These are phyloP conservation scores for Aspergillus novoparasiticus DNA, from an alignment of 2,329 filamentous ascomycete species.

Conservation along the genomic window DNA sequence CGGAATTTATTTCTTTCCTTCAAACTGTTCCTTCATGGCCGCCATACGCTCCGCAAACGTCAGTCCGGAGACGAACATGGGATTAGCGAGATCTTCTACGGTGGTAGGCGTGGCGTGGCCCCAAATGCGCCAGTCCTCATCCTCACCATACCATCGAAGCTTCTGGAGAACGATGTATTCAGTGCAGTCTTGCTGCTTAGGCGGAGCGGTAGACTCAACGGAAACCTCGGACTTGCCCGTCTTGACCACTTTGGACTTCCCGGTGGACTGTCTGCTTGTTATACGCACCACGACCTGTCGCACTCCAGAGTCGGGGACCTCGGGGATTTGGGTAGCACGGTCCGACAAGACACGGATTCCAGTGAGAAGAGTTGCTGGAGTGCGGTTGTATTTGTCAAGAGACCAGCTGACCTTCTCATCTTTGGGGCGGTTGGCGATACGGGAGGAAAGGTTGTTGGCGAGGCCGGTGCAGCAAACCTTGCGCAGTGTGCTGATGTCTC, in stretches of 20 bases:
- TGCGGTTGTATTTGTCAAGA: conserved; percentile 40
- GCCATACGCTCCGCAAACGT: conserved; percentile 38
- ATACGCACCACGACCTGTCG: conserved; percentile 45
- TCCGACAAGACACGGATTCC: conserved; percentile 45
- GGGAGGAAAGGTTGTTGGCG: conserved; percentile 33
- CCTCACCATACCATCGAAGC: conserved; percentile 43
- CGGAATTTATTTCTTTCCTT: conserved; percentile 16
- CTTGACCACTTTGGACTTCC: conserved; percentile 20
- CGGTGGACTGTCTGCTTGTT: conserved; percentile 41
- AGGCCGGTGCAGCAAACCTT: conserved; percentile 44
- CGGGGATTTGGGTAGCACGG: conserved; percentile 44
- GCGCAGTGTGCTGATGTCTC: conserved; percentile 38
- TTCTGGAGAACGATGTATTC: conserved; percentile 58
- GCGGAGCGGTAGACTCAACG: conserved; percentile 17
- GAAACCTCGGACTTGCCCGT: conserved; percentile 9
- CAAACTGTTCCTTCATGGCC: conserved; percentile 30
- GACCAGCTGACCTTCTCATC: conserved; percentile 38
- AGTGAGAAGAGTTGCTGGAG: conserved; percentile 39
- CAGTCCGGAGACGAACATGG: conserved; percentile 39
- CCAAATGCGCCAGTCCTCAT: conserved; percentile 54
- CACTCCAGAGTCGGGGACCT: conserved; percentile 40
- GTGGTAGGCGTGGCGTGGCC: conserved; percentile 49
- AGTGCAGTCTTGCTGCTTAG: conserved; percentile 45
- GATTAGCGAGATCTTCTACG: conserved; percentile 39
- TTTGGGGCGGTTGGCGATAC: conserved; percentile 38